Evolutionary conservation across 345 rosid species (phyloP).

Genomic region (Eucalyptus grandis): DNA sequence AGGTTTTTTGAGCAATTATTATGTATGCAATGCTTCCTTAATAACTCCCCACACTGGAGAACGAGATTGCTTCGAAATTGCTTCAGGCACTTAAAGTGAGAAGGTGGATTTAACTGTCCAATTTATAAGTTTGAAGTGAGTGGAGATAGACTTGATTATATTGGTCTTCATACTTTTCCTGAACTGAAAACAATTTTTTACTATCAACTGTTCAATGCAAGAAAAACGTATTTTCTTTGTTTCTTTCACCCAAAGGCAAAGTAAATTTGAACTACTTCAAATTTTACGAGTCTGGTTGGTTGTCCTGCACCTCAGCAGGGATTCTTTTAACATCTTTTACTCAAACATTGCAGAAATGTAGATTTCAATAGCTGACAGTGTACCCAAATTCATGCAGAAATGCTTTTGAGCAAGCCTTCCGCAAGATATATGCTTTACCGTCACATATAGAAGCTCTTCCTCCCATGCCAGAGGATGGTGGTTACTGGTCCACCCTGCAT

Average conservation of each 20-base stretch:
- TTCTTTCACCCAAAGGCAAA: not conserved
- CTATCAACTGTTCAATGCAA: not conserved
- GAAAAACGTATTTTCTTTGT: not conserved
- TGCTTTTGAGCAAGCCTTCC: conserved; percentile 67
- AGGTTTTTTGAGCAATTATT: not conserved
- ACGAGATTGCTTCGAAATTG: not conserved
- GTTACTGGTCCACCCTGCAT: conserved; percentile 86
- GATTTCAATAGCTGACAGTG: not conserved
- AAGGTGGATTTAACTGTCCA: not conserved
- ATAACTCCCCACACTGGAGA: not conserved
- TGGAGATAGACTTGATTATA: not conserved
- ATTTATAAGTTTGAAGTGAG: not conserved
- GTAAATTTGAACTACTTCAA: not conserved
- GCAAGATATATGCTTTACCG: conserved; percentile 71
- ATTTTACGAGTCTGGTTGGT: not conserved
- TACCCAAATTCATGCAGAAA: conserved; percentile 26
- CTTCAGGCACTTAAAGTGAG: not conserved
- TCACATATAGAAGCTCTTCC: conserved; percentile 69
- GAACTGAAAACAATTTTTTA: not conserved
- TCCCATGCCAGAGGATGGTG: conserved; percentile 92
- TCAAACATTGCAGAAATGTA: not conserved
- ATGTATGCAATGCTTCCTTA: not conserved
- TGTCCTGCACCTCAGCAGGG: not conserved
- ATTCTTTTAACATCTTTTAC: not conserved
- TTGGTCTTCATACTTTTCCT: not conserved